A percentile compares a stretch with the other conserved stretches of the same genome.
Conservation (phyloP, 2,329 filamentous ascomycete genomes). For the Septoria petroselini region DNA sequence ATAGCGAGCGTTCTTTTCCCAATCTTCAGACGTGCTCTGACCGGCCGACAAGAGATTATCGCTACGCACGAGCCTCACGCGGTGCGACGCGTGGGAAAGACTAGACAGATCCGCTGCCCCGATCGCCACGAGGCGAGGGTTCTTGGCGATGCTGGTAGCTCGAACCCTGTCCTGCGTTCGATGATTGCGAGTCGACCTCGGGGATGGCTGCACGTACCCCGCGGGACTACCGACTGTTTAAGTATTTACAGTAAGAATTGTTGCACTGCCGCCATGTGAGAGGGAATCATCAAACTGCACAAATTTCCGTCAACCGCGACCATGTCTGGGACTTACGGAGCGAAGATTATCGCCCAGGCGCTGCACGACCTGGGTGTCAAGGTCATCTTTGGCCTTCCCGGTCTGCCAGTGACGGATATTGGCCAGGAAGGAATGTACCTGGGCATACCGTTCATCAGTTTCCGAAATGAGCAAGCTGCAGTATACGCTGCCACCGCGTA, state of each 20-base stretch:
- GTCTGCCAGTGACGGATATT: conserved; percentile 57
- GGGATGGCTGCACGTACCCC: conserved; percentile 5
- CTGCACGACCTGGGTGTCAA: conserved; percentile 50
- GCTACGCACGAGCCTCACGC: too few relatives aligned
- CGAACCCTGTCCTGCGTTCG: conserved; percentile 6
- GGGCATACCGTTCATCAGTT: conserved; percentile 58
- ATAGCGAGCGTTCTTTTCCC: not conserved
- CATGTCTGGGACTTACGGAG: conserved; percentile 35
- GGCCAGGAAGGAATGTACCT: conserved; percentile 56
- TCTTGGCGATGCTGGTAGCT: conserved; percentile 8
- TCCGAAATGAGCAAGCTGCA: conserved; percentile 58
- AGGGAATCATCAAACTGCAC: not conserved
- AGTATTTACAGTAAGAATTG: not conserved
- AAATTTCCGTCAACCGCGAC: not conserved
- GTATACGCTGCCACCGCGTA: conserved; percentile 58
- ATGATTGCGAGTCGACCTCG: conserved; percentile 15
- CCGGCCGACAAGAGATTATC: too few relatives aligned
- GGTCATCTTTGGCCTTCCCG: conserved; percentile 54
- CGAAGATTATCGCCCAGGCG: conserved; percentile 49
- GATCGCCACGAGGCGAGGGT: not conserved
- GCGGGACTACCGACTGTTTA: not conserved
- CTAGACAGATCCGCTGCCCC: not conserved
- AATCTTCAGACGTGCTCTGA: too few relatives aligned
- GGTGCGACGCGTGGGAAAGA: too few relatives aligned
- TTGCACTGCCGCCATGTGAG: not conserved